Evolutionary conservation across 306 rosid genomes (phyloP).

Genomic region (Luffa acutangula): DNA sequence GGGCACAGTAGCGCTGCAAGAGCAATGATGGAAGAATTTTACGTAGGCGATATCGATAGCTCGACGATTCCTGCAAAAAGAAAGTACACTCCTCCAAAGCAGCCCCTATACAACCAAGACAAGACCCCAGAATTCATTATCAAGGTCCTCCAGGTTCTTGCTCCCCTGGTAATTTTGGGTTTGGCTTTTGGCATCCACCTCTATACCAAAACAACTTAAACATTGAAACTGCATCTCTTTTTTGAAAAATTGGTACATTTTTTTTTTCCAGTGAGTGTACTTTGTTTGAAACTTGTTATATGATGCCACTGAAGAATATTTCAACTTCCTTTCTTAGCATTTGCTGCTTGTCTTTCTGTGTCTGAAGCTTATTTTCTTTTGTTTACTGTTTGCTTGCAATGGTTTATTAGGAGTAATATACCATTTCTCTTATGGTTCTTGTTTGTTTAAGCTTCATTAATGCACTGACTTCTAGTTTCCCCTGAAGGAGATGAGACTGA

Average conservation of each 20-base stretch:
- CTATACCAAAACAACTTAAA: constrained; percentile 45
- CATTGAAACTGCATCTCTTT: constrained; percentile 8
- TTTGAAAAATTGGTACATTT: not conserved
- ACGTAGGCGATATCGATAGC: constrained; percentile 70
- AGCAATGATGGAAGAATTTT: constrained; percentile 78
- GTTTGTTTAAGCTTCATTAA: not conserved
- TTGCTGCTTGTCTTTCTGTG: not conserved
- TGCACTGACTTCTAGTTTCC: not conserved
- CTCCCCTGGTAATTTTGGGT: constrained; percentile 70
- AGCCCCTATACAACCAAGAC: constrained; percentile 64
- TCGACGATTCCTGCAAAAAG: constrained; percentile 42
- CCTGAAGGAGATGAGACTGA: not conserved
- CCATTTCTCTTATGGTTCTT: not conserved
- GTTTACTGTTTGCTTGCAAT: not conserved
- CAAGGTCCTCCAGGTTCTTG: constrained; percentile 71
- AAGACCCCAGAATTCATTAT: constrained; percentile 53
- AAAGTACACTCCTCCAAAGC: constrained; percentile 61
- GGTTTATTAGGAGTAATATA: not conserved
- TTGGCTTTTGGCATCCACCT: constrained; percentile 60
- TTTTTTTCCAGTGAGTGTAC: not conserved
- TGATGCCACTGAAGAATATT: not conserved
- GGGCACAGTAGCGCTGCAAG: constrained; percentile 78
- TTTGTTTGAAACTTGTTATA: not conserved
- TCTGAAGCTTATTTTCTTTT: not conserved
- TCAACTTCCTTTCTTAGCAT: not conserved